A percentile compares a stretch with the other conserved stretches of the same genome.
These are phyloP conservation scores for Wickerhamiella qilinensis DNA, from an alignment of 805 yeast species.

Conservation along the genomic window DNA sequence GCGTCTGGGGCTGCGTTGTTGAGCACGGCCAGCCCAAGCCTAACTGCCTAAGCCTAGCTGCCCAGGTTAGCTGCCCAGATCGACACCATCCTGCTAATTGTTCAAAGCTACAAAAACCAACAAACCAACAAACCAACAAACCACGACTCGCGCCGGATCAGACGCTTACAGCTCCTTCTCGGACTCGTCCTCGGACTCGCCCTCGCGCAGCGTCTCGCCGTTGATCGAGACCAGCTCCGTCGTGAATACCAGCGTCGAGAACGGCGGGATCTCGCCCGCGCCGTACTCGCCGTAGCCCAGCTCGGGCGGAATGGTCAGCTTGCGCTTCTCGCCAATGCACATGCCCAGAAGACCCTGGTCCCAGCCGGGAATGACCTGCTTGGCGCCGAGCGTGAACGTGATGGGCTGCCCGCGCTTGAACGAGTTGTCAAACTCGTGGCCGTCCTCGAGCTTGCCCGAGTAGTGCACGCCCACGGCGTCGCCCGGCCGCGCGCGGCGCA, in stretches of 20 bases:
- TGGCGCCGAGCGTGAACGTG: conserved; percentile 54
- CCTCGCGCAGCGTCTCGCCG: conserved; percentile 15
- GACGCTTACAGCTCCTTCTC: background rate
- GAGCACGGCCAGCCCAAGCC: no score
- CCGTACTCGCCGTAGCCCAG: conserved; percentile 62
- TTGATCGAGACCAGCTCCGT: conserved; percentile 47
- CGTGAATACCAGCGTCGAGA: conserved; percentile 52
- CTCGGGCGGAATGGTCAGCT: conserved; percentile 59
- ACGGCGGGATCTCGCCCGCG: conserved; percentile 66
- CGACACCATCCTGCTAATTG: no score
- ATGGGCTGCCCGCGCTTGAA: conserved; percentile 48
- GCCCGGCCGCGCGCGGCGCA: conserved; percentile 41
- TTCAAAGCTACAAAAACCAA: no score
- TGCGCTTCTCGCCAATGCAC: conserved; percentile 83
- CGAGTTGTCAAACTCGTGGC: conserved; percentile 64
- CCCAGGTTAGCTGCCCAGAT: no score
- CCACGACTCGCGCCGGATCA: no score
- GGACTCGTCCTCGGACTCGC: background rate
- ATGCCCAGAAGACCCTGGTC: conserved; percentile 67
- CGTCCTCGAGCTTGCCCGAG: conserved; percentile 52
- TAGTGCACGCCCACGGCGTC: conserved; percentile 66
- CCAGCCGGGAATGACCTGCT: conserved; percentile 82
- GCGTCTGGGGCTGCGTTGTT: no score
- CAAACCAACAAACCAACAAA: no score
- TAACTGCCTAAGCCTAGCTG: no score